phyloP scores from a whole-genome alignment of 2,329 filamentous ascomycete genomes.

The Tolypocladium guangdongense region DNA sequence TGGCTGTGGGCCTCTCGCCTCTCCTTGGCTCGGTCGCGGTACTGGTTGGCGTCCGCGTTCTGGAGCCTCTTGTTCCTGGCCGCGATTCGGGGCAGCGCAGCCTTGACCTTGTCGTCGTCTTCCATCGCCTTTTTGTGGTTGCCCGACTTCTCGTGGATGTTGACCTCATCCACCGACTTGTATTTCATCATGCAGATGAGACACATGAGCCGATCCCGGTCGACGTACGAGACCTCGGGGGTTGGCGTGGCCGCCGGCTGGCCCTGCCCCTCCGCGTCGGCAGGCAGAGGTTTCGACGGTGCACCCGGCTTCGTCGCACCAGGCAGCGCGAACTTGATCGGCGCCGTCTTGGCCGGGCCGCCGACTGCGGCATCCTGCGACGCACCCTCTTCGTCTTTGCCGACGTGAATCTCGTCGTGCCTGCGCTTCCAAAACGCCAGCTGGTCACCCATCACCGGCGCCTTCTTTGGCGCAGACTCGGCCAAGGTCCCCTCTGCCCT shows the following conservation, averaged over 20 bases:
- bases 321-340: slow-evolving; percentile 22
- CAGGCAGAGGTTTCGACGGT: slow-evolving; percentile 2
- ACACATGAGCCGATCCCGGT: slow-evolving; percentile 37
- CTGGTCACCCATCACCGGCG: slow-evolving; percentile 29
- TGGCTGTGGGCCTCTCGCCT: slow-evolving; percentile 52
- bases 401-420: slow-evolving; percentile 27
- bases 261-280: slow-evolving; percentile 4
- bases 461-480: slow-evolving; percentile 22
- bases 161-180: slow-evolving; percentile 30
- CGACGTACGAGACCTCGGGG: slow-evolving; percentile 40
- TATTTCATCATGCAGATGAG: slow-evolving; percentile 36
- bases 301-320: slow-evolving; percentile 10
- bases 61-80: slow-evolving; percentile 24
- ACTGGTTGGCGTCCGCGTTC: slow-evolving; percentile 28
- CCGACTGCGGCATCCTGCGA: not conserved
- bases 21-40: slow-evolving; percentile 59
- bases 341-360: not conserved
- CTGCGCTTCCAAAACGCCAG: slow-evolving; percentile 35
- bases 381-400: slow-evolving; percentile 1
- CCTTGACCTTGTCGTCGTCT: slow-evolving; percentile 35
- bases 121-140: slow-evolving; percentile 30
- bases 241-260: not conserved
- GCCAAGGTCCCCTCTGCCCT: slow-evolving; percentile 33
- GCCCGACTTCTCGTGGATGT: slow-evolving; percentile 30
- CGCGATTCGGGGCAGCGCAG: slow-evolving; percentile 30